Conservation (phyloP, 768 basidiomycete genomes). For the Leccinellum albellum region DNA sequence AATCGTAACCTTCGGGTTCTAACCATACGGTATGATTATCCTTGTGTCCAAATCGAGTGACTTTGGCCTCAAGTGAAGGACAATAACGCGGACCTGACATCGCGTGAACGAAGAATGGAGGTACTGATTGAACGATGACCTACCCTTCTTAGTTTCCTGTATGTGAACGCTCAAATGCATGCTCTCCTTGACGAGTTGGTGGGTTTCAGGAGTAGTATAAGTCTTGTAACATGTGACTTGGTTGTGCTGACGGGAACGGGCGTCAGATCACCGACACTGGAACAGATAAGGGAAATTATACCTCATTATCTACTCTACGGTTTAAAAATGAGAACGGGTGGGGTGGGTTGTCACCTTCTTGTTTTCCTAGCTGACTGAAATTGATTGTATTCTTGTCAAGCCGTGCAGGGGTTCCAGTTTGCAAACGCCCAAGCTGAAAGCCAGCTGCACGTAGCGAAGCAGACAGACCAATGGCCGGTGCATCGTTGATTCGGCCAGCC, state of each 20-base stretch:
- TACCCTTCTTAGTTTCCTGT: slow-evolving; percentile 84
- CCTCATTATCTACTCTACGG: slow-evolving; percentile 65
- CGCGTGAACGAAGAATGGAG: background rate
- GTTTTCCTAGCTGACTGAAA: slow-evolving; percentile 55
- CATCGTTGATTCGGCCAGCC: slow-evolving; percentile 72
- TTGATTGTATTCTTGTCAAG: slow-evolving; percentile 68
- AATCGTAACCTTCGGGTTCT: slow-evolving; percentile 90
- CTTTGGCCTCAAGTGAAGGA: slow-evolving; percentile 85
- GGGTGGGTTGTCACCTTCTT: slow-evolving; percentile 64
- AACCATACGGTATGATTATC: slow-evolving; percentile 76
- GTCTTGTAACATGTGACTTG: slow-evolving; percentile 76
- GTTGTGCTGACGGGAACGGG: slow-evolving; percentile 46
- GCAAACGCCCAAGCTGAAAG: slow-evolving; percentile 78
- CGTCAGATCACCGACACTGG: background rate
- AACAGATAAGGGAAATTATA: slow-evolving; percentile 28
- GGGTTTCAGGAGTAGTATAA: slow-evolving; percentile 66
- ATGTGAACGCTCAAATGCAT: slow-evolving; percentile 80
- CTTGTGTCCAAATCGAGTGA: slow-evolving; percentile 74
- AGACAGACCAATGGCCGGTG: slow-evolving; percentile 71
- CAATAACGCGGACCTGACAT: slow-evolving; percentile 81
- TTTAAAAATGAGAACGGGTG: slow-evolving; percentile 76
- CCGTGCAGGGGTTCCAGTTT: slow-evolving; percentile 85
- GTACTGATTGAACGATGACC: background rate
- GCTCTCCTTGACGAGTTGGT: slow-evolving; percentile 70
- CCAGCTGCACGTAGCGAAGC: slow-evolving; percentile 70